These are phyloP conservation scores for Forsythia viridissima DNA, from an alignment of 257 asterid genomes.

Conservation along the genomic window DNA sequence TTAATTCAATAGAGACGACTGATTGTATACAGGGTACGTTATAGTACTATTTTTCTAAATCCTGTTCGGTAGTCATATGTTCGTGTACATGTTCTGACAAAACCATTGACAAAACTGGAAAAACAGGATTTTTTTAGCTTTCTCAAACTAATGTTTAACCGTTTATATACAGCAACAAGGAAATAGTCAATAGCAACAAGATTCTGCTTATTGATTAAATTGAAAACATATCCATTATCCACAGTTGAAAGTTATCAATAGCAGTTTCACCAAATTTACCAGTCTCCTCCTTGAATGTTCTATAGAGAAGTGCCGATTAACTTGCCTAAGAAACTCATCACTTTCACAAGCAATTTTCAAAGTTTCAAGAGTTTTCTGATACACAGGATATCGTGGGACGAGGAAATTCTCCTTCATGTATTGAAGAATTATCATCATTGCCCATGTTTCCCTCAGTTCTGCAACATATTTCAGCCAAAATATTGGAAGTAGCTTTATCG, in stretches of 20 bases:
- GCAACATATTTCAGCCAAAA: constrained; percentile 71
- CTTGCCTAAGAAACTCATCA: constrained; percentile 64
- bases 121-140: too few relatives aligned
- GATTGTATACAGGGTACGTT: too few relatives aligned
- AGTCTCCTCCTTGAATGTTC: constrained; percentile 27
- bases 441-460: constrained; percentile 48
- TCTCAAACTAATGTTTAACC: too few relatives aligned
- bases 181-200: constrained; percentile 65
- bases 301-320: constrained; percentile 59
- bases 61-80: too few relatives aligned
- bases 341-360: constrained; percentile 50
- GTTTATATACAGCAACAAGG: constrained; percentile 19
- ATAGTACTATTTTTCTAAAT: too few relatives aligned
- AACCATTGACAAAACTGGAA: too few relatives aligned
- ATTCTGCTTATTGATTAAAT: constrained; percentile 53
- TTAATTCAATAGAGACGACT: too few relatives aligned
- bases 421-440: constrained; percentile 63
- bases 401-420: constrained; percentile 77
- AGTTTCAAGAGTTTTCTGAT: constrained; percentile 56
- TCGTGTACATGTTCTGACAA: too few relatives aligned
- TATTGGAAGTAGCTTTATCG: constrained; percentile 91
- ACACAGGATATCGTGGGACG: constrained; percentile 73
- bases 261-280: constrained; percentile 12
- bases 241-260: constrained; percentile 21
- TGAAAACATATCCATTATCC: constrained; percentile 46